A percentile compares a stretch with the other conserved stretches of the same genome.
These are phyloP conservation scores for Pythium aristosporum DNA, from an alignment of 352 stramenopile species.

Conservation along the genomic window DNA sequence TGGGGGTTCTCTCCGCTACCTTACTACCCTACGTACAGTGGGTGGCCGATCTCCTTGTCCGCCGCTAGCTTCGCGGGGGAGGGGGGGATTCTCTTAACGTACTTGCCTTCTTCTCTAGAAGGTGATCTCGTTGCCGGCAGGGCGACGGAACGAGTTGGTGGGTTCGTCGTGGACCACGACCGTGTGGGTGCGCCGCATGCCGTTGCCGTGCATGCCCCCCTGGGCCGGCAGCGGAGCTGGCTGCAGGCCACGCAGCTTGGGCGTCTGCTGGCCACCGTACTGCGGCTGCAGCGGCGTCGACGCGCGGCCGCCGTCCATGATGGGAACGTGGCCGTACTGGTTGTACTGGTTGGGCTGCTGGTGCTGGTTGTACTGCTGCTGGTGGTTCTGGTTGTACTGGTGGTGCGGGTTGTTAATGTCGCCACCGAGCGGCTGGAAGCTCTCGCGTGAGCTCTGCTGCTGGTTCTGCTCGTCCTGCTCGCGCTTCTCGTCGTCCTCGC, in stretches of 20 bases:
- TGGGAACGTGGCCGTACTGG: conserved; percentile 11
- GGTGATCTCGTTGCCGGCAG: conserved; percentile 25
- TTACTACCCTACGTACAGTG: too few species aligned
- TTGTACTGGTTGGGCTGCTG: too few species aligned
- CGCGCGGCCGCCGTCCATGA: conserved; percentile 22
- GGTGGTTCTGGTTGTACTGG: conserved; percentile 18
- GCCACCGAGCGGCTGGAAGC: conserved; percentile 24
- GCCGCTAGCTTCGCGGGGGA: too few species aligned
- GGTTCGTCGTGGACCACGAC: conserved; percentile 26
- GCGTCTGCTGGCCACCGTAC: conserved; percentile 9
- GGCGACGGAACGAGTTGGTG: conserved; percentile 22
- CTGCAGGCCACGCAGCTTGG: conserved; percentile 26
- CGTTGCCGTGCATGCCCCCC: neutral
- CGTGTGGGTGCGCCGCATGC: conserved; percentile 27
- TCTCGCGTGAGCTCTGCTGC: conserved; percentile 1
- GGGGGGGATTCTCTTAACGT: too few species aligned
- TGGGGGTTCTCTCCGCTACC: too few species aligned
- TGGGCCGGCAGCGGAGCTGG: conserved; percentile 10
- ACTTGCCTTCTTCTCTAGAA: conserved; percentile 6
- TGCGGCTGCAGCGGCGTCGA: conserved; percentile 27
- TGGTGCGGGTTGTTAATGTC: conserved; percentile 14
- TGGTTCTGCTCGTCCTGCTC: conserved; percentile 14
- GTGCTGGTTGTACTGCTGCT: conserved; percentile 13
- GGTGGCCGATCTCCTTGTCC: too few species aligned
- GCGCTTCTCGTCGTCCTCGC: conserved; percentile 26